Conservation (phyloP, 352 stramenopile genomes). For the Pythium utonaiense region DNA sequence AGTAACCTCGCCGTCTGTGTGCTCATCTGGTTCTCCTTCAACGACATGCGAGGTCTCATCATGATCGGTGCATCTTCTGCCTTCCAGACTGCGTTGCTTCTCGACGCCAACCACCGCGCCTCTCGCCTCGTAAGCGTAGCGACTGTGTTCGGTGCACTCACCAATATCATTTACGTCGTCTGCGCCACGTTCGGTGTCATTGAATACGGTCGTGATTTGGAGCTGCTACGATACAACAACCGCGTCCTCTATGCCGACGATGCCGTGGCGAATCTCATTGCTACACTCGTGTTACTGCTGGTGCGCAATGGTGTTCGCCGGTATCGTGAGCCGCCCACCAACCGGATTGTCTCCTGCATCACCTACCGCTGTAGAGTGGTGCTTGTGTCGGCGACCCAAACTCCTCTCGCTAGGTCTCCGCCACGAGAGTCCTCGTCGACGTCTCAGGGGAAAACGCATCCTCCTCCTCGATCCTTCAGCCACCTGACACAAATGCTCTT, state of each 20-base stretch:
- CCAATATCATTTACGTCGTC: constrained; percentile 9
- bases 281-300: constrained; percentile 17
- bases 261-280: constrained; percentile 11
- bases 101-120: constrained; percentile 20
- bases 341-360: not conserved
- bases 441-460: not conserved
- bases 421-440: not conserved
- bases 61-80: constrained; percentile 9
- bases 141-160: constrained; percentile 11
- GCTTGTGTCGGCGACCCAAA: not conserved
- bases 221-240: constrained; percentile 8
- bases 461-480: not conserved
- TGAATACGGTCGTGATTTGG: constrained; percentile 11
- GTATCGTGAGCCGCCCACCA: not conserved
- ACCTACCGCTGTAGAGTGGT: constrained; percentile 12
- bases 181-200: constrained; percentile 13
- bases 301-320: constrained; percentile 19
- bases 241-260: constrained; percentile 14
- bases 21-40: constrained; percentile 16
- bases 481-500: constrained; percentile 1
- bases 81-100: constrained; percentile 15
- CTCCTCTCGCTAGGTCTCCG: not conserved
- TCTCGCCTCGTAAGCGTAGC: constrained; percentile 8
- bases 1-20: constrained; percentile 13
- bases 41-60: constrained; percentile 6